phyloP scores from a whole-genome alignment of 2,329 filamentous ascomycete species.

The Talaromyces sp. region DNA sequence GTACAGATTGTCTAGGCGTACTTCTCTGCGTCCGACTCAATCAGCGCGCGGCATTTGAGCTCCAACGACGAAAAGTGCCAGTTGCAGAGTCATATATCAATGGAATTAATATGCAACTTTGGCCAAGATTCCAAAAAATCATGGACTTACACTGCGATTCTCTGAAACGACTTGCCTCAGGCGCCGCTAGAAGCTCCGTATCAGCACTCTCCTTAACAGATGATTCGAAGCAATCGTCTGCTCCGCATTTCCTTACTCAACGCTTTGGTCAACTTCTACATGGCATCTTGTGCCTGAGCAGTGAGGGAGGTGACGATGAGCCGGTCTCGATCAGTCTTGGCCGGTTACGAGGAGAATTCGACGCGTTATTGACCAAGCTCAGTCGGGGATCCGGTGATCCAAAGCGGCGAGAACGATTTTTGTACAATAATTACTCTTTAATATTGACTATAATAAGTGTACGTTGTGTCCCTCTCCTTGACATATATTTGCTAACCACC shows the following conservation, averaged over 20 bases:
- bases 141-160: constrained; percentile 93
- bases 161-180: constrained; percentile 58
- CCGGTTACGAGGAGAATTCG: constrained; percentile 75
- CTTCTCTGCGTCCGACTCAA: constrained; percentile 90
- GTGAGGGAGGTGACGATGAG: constrained; percentile 91
- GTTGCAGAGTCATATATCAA: constrained; percentile 90
- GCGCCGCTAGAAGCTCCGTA: constrained; percentile 48
- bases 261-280: constrained; percentile 92
- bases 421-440: constrained; percentile 95
- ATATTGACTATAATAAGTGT: constrained; percentile 87
- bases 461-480: constrained; percentile 22
- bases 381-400: constrained; percentile 73
- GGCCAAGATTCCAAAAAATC: constrained; percentile 90
- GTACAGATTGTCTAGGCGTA: constrained; percentile 79
- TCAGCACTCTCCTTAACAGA: constrained; percentile 54
- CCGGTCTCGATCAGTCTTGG: constrained; percentile 78
- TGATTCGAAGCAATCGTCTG: constrained; percentile 47
- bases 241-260: constrained; percentile 88
- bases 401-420: constrained; percentile 78
- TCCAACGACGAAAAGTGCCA: constrained; percentile 86
- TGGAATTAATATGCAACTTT: constrained; percentile 89
- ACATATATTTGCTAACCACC: constrained; percentile 18
- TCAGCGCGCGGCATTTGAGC: constrained; percentile 88
- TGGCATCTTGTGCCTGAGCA: constrained; percentile 75
- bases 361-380: constrained; percentile 74